These are phyloP conservation scores for Adansonia digitata DNA, from an alignment of 345 rosid genomes.

Conservation along the genomic window DNA sequence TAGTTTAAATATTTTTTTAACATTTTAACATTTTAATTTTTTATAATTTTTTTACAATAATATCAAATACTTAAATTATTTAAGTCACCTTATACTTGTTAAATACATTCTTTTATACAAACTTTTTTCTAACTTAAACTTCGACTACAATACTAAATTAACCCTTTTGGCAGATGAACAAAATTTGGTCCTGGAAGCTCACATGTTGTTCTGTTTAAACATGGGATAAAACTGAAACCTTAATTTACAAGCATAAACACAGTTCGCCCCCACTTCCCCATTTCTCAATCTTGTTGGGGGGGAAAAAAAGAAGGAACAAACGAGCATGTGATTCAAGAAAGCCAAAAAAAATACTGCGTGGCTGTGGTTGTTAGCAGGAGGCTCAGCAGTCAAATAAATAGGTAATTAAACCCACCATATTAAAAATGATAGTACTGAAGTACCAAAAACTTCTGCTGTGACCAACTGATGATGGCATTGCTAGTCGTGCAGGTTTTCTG, in stretches of 20 bases:
- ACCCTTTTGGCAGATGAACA: neutral
- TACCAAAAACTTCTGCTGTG: constrained; percentile 6
- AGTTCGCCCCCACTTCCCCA: constrained; percentile 1
- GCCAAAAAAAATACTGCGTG: constrained; percentile 17
- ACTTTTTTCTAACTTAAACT: too few species aligned
- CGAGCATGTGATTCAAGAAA: neutral
- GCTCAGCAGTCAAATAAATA: constrained; percentile 31
- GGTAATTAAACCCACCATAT: constrained; percentile 38
- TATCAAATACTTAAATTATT: too few species aligned
- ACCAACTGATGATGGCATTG: constrained; percentile 23
- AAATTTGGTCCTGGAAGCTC: neutral
- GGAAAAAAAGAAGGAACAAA: neutral
- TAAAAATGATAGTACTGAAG: neutral
- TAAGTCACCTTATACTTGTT: too few species aligned
- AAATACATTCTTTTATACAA: too few species aligned
- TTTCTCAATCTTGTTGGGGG: neutral
- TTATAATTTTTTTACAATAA: too few species aligned
- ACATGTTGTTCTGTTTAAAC: neutral
- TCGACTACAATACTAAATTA: too few species aligned
- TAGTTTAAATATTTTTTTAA: too few species aligned
- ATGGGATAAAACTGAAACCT: neutral
- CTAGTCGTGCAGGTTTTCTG: constrained; percentile 21
- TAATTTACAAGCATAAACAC: constrained; percentile 13
- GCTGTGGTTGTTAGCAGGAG: constrained; percentile 26
- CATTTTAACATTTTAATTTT: too few species aligned